phyloP scores from a whole-genome alignment of 495 filamentous ascomycete species.

The Penicillium fimorum region DNA sequence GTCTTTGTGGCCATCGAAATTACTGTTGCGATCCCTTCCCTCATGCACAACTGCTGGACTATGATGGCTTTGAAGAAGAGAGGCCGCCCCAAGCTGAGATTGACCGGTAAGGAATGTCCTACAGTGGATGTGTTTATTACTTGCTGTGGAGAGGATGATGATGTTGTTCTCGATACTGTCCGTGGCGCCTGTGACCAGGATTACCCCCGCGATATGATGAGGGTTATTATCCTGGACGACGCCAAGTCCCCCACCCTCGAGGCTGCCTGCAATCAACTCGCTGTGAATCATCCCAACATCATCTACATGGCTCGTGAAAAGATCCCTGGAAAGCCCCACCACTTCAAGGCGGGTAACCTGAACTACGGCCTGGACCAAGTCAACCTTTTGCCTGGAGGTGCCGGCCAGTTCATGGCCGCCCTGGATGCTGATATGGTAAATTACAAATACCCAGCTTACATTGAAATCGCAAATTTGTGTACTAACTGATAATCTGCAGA shows the following conservation, averaged over 20 bases:
- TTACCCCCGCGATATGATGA: slow-evolving; percentile 48
- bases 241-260: slow-evolving; percentile 37
- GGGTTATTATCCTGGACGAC: slow-evolving; percentile 55
- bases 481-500: slow-evolving; percentile 27
- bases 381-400: slow-evolving; percentile 34
- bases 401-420: slow-evolving; percentile 48
- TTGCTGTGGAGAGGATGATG: slow-evolving; percentile 51
- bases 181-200: slow-evolving; percentile 47
- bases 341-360: slow-evolving; percentile 58
- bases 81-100: slow-evolving; percentile 38
- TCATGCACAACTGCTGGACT: slow-evolving; percentile 45
- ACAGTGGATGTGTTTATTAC: slow-evolving; percentile 53
- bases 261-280: slow-evolving; percentile 27
- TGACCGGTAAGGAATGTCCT: slow-evolving; percentile 44
- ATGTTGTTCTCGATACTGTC: slow-evolving; percentile 53
- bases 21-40: slow-evolving; percentile 37
- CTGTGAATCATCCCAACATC: slow-evolving; percentile 37
- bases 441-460: slow-evolving; percentile 5
- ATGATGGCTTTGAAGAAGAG: slow-evolving; percentile 42
- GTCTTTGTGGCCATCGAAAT: slow-evolving; percentile 43
- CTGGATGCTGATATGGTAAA: slow-evolving; percentile 56
- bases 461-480: slow-evolving; percentile 6
- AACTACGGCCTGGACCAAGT: slow-evolving; percentile 46
- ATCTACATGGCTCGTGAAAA: slow-evolving; percentile 50
- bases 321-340: slow-evolving; percentile 45